Evolutionary conservation across 2,329 filamentous ascomycete species (phyloP).

Genomic region (Colletotrichum liriopes): DNA sequence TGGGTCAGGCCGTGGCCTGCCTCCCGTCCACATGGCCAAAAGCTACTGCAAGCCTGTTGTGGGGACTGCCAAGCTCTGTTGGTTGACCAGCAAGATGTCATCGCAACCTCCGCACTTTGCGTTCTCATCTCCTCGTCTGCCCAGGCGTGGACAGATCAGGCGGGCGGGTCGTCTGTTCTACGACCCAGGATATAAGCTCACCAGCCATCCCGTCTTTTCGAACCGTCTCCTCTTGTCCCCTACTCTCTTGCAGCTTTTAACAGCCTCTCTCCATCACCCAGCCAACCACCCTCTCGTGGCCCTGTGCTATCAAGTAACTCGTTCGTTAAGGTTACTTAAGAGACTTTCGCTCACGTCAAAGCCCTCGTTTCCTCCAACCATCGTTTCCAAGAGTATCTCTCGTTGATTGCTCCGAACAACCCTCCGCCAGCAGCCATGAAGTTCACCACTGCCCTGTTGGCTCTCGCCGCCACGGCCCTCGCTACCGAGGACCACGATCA

Average conservation of each 20-base stretch:
- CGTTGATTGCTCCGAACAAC: conserved; percentile 21
- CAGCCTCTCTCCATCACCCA: conserved; percentile 38
- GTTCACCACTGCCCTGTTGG: conserved; percentile 37
- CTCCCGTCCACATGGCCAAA: conserved; percentile 29
- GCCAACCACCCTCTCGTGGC: conserved; percentile 39
- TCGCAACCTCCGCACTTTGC: conserved; percentile 30
- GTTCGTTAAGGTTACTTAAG: conserved; percentile 45
- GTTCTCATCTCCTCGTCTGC: background rate
- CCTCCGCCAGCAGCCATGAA: conserved; percentile 33
- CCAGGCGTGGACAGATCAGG: background rate
- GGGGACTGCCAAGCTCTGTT: conserved; percentile 36
- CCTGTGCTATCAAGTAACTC: conserved; percentile 40
- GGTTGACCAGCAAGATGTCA: conserved; percentile 37
- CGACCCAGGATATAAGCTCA: conserved; percentile 41
- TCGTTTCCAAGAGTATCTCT: conserved; percentile 32
- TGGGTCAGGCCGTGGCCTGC: conserved; percentile 18
- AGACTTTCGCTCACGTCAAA: conserved; percentile 40
- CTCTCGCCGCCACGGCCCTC: conserved; percentile 33
- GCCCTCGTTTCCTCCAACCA: conserved; percentile 19
- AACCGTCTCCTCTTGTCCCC: conserved; percentile 1
- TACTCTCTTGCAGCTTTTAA: conserved; percentile 30
- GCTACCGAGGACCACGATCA: conserved; percentile 39
- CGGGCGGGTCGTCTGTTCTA: conserved; percentile 12
- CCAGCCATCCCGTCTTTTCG: conserved; percentile 36
- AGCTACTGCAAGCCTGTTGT: conserved; percentile 41